A percentile compares a stretch with the other conserved stretches of the same genome.
Conservation (phyloP, 805 yeast species). For the Candida railenensis region DNA sequence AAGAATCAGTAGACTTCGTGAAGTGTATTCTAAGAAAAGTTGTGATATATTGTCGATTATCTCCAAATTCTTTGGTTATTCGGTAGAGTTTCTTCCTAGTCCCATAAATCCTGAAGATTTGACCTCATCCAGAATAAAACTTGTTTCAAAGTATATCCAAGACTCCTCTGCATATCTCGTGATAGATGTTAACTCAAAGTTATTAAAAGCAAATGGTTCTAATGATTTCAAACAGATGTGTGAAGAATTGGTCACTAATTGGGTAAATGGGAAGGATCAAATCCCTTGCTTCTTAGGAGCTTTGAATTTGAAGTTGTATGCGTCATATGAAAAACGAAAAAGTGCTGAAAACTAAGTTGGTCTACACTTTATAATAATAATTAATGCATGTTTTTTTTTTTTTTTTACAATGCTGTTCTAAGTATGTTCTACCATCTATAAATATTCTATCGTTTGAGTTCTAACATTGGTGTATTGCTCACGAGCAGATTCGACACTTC, state of each 20-base stretch:
- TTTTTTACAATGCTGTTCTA: too few relatives aligned
- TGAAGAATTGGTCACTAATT: conserved; percentile 56
- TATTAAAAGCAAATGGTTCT: conserved; percentile 51
- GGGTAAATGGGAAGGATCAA: conserved; percentile 68
- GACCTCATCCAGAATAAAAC: conserved; percentile 53
- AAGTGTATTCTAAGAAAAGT: conserved; percentile 65
- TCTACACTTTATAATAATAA: background rate
- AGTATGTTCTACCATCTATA: conserved; percentile 2
- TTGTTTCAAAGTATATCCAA: conserved; percentile 40
- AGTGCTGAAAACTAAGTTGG: conserved; percentile 11
- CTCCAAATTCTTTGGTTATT: conserved; percentile 67
- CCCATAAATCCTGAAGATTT: conserved; percentile 42
- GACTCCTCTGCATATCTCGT: conserved; percentile 45
- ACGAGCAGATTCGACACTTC: background rate
- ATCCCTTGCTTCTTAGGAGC: conserved; percentile 80
- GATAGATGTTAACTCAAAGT: conserved; percentile 55
- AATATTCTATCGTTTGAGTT: conserved; percentile 5
- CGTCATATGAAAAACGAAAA: conserved; percentile 8
- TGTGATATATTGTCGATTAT: conserved; percentile 68
- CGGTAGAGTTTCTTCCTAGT: conserved; percentile 59
- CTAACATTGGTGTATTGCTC: background rate
- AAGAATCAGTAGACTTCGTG: conserved; percentile 50
- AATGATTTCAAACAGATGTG: conserved; percentile 36
- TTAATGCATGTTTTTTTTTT: conserved; percentile 2
- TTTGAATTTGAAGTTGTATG: conserved; percentile 61